phyloP scores from a whole-genome alignment of 2,329 filamentous ascomycete species.

The Penicillium sp. region DNA sequence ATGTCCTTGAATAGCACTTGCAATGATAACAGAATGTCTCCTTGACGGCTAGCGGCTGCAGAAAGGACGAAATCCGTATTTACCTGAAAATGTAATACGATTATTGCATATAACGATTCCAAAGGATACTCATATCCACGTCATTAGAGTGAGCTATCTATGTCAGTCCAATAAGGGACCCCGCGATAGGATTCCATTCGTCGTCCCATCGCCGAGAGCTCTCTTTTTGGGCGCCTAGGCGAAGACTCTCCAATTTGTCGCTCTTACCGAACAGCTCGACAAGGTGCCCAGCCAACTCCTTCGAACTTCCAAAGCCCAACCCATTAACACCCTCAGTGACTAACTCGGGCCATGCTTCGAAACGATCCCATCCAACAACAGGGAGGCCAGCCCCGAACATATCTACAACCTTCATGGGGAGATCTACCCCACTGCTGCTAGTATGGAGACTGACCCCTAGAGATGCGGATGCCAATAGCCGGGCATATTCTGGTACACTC shows the following conservation, averaged over 20 bases:
- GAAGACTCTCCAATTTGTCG: slow-evolving; percentile 52
- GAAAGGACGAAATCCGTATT: neutral
- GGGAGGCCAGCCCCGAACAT: slow-evolving; percentile 95
- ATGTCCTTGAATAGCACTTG: neutral
- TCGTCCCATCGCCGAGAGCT: slow-evolving; percentile 75
- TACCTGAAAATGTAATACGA: neutral
- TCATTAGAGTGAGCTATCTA: slow-evolving; percentile 1
- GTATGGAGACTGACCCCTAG: slow-evolving; percentile 86
- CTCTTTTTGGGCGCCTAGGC: slow-evolving; percentile 63
- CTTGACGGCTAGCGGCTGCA: neutral
- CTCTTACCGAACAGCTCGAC: slow-evolving; percentile 54
- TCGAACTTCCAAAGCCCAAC: slow-evolving; percentile 65
- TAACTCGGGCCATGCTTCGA: slow-evolving; percentile 84
- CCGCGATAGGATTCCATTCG: slow-evolving; percentile 81
- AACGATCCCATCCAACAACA: slow-evolving; percentile 75
- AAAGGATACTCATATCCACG: neutral
- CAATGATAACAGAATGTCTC: neutral
- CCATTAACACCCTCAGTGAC: slow-evolving; percentile 81
- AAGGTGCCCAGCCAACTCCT: slow-evolving; percentile 57
- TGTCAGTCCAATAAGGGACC: slow-evolving; percentile 54
- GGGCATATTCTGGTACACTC: slow-evolving; percentile 72
- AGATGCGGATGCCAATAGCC: slow-evolving; percentile 73
- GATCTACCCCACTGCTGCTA: slow-evolving; percentile 85
- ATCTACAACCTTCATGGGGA: slow-evolving; percentile 98
- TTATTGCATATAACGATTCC: neutral